Base-by-base conservation (phyloP, 352 stramenopile genomes). In the Phytophthora podocarpi region DNA sequence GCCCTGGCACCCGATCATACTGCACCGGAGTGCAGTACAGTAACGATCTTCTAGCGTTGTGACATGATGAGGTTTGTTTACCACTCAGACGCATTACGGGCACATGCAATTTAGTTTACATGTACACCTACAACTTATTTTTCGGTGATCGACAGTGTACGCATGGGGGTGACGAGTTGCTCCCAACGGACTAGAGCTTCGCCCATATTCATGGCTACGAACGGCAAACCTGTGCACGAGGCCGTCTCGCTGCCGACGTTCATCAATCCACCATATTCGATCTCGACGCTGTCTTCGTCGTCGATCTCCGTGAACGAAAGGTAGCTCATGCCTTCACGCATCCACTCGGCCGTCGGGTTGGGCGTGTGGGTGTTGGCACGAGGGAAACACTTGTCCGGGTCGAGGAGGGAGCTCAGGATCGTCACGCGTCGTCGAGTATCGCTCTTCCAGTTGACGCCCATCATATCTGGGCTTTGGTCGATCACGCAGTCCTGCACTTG, bases 241-340 rank as follows among this genome's bases (percentile, higher is more conserved):
- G 65, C 47, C 24, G 64, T 72, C 27, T 73, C 59, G 31, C 23
- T 64, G 12, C 42, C 59, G 18, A 80, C 67, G 45, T 68, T 64
- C 15, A 60, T 64, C 26, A 74, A 39, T 34, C 72, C 72, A 26
- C 67, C 67, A 59, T 77, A 69, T 49, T 80, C 72, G 12, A 80
- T 53, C 37, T 77, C 67, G 18, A 80, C 51, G 39, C 55, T 46
- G 36, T 70, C 53, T 35, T 73, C 50, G 4, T 66, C 72, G n/a
- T 72, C 59, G 7, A 79, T 59, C 12, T 74, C 67, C 24, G 61
- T 80, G 50, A 80, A 80, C 20, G 64, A 73, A n/a, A 80, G 43
- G 32, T 74, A 80, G 37, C 59, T 68, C 31, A 69, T 45, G 51
- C 67, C 72, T 54, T 80, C 72, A 6, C 48, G 65, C 54, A 77